Conservation (phyloP, 306 rosid species). For the Prunus campanulata region DNA sequence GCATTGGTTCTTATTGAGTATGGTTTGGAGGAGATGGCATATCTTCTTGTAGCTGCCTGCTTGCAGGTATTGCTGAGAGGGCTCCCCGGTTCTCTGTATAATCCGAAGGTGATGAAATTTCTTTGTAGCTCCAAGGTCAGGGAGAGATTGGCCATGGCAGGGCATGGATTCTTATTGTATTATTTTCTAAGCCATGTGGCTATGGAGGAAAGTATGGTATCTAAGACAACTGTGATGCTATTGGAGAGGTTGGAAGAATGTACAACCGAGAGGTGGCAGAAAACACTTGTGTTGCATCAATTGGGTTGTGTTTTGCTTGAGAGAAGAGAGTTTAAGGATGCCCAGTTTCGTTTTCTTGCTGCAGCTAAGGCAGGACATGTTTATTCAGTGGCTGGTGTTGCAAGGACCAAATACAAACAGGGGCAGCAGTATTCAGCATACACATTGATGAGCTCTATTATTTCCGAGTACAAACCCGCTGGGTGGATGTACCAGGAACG, state of each 20-base stretch:
- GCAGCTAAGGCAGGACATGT: slow-evolving; percentile 68
- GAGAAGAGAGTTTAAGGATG: slow-evolving; percentile 56
- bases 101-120: slow-evolving; percentile 42
- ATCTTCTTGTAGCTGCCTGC: slow-evolving; percentile 66
- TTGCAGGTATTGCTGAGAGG: slow-evolving; percentile 69
- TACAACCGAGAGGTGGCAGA: slow-evolving; percentile 64
- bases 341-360: slow-evolving; percentile 51
- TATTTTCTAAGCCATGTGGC: slow-evolving; percentile 75
- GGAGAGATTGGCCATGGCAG: slow-evolving; percentile 50
- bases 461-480: slow-evolving; percentile 55
- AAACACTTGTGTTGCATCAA: slow-evolving; percentile 63
- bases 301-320: slow-evolving; percentile 67
- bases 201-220: slow-evolving; percentile 66
- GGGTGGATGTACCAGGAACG: slow-evolving; percentile 97
- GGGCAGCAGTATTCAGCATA: slow-evolving; percentile 80
- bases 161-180: slow-evolving; percentile 63
- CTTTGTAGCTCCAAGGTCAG: slow-evolving; percentile 48
- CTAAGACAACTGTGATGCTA: slow-evolving; percentile 57
- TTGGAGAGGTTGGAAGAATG: slow-evolving; percentile 64
- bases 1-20: slow-evolving; percentile 69
- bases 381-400: slow-evolving; percentile 70
- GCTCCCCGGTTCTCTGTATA: slow-evolving; percentile 51
- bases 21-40: slow-evolving; percentile 69
- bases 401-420: slow-evolving; percentile 64
- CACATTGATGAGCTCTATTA: slow-evolving; percentile 59